Evolutionary conservation across 1,284 basidiomycete genomes (phyloP), one percentile per base, ranked within the genome.

Genomic region (Ganoderma sinense): DNA sequence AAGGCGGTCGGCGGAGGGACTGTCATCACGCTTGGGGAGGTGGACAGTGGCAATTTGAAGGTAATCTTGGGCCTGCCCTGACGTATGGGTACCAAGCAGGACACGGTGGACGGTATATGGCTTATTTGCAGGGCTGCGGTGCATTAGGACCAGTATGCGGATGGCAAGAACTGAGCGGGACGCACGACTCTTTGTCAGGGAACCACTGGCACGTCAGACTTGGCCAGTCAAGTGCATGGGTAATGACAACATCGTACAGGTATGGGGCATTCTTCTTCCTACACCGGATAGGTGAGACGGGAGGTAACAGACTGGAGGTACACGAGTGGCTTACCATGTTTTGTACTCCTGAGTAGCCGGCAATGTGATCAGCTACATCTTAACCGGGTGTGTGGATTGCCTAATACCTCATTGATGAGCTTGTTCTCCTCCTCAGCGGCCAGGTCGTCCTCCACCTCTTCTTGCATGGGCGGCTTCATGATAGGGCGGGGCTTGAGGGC

Each of bases 191-290:
- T 82, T 92, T 93, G 85, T 99, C 97, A 0, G 98, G 98, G 80
- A 99, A 95, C 98, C 98, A 99, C 84, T 99, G 98, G 80, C 95
- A 97, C 2, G 98, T 99, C 77, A 99, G 82, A 77, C 93, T 96
- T 20, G 98, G 98, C 98, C 98, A 99, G 80, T 98, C 97, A 66
- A 99, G 87, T 33, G 98, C 97, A 80, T 99, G 97, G 0, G 97
- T 99, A 77, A 99, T 94, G 74, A 99, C 95, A 26, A 97, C 88
- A 82, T 99, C 97, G 83, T 99, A 99, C 33, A 99, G 89, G 83
- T 98, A 98, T 26, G 96, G 96, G 61, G 96, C 94, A 83, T 98
- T 97, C 86, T 97, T 98, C 89, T 98, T 98, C 95, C 95, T 95
- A 76, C 56, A 48, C 63, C 62, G 64, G 61, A 64, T 59, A 48